Conservation (phyloP, 164 flowering plant genomes). For the Hamamelis virginiana region DNA sequence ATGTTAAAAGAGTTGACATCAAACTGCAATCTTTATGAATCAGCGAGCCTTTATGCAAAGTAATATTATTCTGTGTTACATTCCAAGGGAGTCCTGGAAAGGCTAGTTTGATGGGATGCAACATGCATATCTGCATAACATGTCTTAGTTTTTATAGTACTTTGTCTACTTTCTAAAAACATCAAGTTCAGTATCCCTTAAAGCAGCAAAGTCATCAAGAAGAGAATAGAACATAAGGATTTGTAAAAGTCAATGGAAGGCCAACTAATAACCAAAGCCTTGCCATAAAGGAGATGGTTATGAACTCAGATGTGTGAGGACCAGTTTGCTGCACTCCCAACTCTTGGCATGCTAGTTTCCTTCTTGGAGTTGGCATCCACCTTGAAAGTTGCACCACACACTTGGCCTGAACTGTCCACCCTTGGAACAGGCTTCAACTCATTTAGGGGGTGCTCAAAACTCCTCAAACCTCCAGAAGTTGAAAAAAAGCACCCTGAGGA, state of each 20-base stretch:
- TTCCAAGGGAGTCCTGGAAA: background rate
- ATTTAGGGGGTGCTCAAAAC: slow-evolving; percentile 84
- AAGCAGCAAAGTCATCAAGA: background rate
- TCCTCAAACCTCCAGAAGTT: slow-evolving; percentile 77
- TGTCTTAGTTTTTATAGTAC: background rate
- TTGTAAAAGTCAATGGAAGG: background rate
- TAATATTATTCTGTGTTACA: background rate
- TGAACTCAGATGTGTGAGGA: slow-evolving; percentile 54
- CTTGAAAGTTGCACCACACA: slow-evolving; percentile 83
- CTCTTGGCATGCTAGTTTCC: slow-evolving; percentile 77
- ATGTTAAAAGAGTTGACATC: background rate
- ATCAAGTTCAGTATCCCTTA: background rate
- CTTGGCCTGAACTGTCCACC: slow-evolving; percentile 91
- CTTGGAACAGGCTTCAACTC: slow-evolving; percentile 90
- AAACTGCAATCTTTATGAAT: background rate
- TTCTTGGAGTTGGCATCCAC: slow-evolving; percentile 73
- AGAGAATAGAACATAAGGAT: background rate
- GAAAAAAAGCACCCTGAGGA: slow-evolving; percentile 85
- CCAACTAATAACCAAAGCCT: slow-evolving; percentile 16
- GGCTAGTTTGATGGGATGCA: background rate
- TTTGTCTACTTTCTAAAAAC: too few species aligned
- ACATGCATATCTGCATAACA: background rate
- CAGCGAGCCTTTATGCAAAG: background rate
- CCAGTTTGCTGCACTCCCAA: slow-evolving; percentile 96
- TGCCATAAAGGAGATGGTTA: background rate